These are phyloP conservation scores for Backusella mclennaniae DNA, from an alignment of 192 early-diverging fungal species.

Conservation along the genomic window DNA sequence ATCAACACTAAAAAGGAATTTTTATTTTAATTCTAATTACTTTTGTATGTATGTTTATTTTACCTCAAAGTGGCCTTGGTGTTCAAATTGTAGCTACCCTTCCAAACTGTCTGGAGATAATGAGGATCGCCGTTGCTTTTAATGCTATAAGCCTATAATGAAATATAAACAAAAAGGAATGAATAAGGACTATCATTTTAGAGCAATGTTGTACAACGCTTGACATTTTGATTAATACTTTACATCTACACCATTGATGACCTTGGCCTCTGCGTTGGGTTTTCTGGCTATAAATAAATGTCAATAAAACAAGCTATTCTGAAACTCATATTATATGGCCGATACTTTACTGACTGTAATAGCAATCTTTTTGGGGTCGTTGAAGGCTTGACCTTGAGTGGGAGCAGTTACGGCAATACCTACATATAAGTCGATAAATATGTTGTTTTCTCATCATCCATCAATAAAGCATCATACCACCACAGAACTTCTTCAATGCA, in stretches of 20 bases:
- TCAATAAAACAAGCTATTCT: not conserved
- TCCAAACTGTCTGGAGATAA: constrained; percentile 34
- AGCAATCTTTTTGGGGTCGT: constrained; percentile 22
- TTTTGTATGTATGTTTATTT: not conserved
- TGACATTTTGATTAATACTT: not conserved
- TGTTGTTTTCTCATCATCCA: not conserved
- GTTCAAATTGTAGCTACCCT: constrained; percentile 30
- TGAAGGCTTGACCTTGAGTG: constrained; percentile 10
- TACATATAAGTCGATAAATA: not conserved
- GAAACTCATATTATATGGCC: not conserved
- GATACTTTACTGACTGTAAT: constrained; percentile 35
- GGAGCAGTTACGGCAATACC: constrained; percentile 30
- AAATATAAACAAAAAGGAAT: not conserved
- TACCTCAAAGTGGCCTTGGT: constrained; percentile 32
- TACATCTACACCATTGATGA: constrained; percentile 35
- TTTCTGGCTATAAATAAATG: constrained; percentile 23
- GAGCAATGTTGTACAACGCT: not conserved
- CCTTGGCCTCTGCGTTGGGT: constrained; percentile 29
- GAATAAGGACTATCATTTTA: not conserved
- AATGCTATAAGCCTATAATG: constrained; percentile 28
- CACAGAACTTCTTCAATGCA: constrained; percentile 35
- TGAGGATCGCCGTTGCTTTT: constrained; percentile 19
- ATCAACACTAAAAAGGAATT: constrained; percentile 24
- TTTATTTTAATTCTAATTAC: not conserved
- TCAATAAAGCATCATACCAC: constrained; percentile 12